Evolutionary conservation across 129 eudicot species (phyloP).

Genomic region (Flaveria ramosissima): DNA sequence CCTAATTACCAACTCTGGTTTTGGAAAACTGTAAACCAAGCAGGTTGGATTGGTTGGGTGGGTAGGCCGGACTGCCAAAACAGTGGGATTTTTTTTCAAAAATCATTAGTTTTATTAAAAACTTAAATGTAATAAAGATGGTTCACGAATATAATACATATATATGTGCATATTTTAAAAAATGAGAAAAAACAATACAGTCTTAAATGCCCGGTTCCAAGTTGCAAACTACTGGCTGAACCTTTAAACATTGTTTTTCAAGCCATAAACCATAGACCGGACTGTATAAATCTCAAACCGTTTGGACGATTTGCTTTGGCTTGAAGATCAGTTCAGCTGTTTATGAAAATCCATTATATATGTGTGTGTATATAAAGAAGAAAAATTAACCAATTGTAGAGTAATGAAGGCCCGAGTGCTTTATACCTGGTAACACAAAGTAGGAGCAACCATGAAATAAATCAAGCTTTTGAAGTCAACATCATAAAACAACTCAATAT

Average conservation of each 20-base stretch:
- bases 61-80: background rate
- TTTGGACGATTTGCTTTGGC: background rate
- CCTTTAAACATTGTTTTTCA: no score
- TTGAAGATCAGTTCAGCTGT: background rate
- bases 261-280: background rate
- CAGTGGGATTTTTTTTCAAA: background rate
- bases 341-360: background rate
- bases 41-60: background rate
- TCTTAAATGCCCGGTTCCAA: background rate
- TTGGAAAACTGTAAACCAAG: background rate
- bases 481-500: constrained; percentile 52
- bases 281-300: background rate
- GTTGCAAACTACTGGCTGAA: background rate
- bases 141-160: background rate
- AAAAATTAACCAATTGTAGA: background rate
- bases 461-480: constrained; percentile 72
- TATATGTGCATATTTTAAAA: background rate
- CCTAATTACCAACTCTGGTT: background rate
- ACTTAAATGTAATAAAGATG: background rate
- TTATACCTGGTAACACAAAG: constrained; percentile 90
- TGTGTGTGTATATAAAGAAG: background rate
- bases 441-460: constrained; percentile 97
- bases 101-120: background rate
- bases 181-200: background rate
- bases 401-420: constrained; percentile 1